Evolutionary conservation across 2,329 filamentous ascomycete species (phyloP), one percentile per base, ranked within the genome.

Genomic region (Penicillium concentricum): DNA sequence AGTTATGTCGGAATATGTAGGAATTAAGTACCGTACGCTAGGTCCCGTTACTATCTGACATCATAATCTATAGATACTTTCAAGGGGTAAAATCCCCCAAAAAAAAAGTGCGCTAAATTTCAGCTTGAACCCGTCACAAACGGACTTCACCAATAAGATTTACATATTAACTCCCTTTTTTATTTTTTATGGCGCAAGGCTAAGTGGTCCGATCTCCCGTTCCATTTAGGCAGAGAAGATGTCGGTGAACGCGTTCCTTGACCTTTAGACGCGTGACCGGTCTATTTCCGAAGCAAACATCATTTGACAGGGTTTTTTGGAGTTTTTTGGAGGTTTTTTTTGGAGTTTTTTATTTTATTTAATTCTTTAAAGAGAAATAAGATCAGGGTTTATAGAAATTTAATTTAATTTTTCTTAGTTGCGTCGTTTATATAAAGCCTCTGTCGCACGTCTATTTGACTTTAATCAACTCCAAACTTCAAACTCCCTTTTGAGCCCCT

Each of bases 271-370:
- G 53, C 59, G 56, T 62, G 62, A 60, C 54, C 59, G 54, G 59
- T 56, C 58, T 48, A 32, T 62, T 56, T 56, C 34, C 51, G 32
- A 51, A 55, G 59, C 62, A 64, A 65, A 61, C 61, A 64, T 61
- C 59, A 62, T 59, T 59, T 48, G 42, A 39, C 57, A 51, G 26
- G 24, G 32, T 16, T 51, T 2, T 16, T 39, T 10, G 9, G 48
- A 44, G 20, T 43, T 46, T 24, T 32, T 30, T 30, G 9, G 22
- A 6, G 24, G 18, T 48, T 38, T 32, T 44, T 56, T 45, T 16
- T 9, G 37, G 28, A 13, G 7, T 30, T 47, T 35, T 46, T 24
- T 15, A 34, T 44, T 45, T 28, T 28, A 2, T 28, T 18, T 15
- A 6, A 18, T 38, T 42, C 44, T 37, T 22, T 18, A 51, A 28